Conservation (phyloP, 2,329 filamentous ascomycete genomes). For the Didymella pinodella region DNA sequence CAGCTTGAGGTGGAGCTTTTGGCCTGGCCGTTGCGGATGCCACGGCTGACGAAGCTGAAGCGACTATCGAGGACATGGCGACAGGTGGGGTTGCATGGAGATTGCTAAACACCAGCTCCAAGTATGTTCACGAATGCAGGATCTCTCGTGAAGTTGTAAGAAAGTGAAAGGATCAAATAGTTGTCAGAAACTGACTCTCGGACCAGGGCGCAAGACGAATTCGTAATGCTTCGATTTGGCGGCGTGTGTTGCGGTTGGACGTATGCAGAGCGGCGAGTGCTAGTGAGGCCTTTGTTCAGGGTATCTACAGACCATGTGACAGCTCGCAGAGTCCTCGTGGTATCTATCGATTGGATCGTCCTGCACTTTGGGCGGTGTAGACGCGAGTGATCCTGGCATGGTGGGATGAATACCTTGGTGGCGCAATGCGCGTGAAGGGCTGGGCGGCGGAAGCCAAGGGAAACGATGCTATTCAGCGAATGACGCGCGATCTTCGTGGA, state of each 20-base stretch:
- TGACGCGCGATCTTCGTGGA: constrained; percentile 7
- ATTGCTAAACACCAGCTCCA: constrained; percentile 11
- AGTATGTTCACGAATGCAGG: constrained; percentile 1
- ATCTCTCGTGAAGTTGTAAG: constrained; percentile 1
- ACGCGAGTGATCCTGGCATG: constrained; percentile 11
- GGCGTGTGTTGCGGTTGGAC: constrained; percentile 15
- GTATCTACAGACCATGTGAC: constrained; percentile 24
- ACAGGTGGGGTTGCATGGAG: constrained; percentile 15
- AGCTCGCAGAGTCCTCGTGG: constrained; percentile 12
- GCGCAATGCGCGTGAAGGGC: constrained; percentile 22
- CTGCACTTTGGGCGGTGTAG: constrained; percentile 17
- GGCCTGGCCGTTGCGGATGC: constrained; percentile 28
- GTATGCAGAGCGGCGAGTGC: constrained; percentile 21
- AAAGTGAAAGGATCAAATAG: constrained; percentile 19
- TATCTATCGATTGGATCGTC: constrained; percentile 3
- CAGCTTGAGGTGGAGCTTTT: constrained; percentile 63
- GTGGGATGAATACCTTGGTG: constrained; percentile 19
- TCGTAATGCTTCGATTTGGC: constrained; percentile 12
- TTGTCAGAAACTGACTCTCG: constrained; percentile 9
- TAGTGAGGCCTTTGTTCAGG: constrained; percentile 19
- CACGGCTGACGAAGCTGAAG: constrained; percentile 31
- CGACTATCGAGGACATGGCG: constrained; percentile 33
- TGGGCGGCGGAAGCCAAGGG: constrained; percentile 19
- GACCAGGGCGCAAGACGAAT: constrained; percentile 11
- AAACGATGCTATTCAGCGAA: constrained; percentile 15